phyloP scores from a whole-genome alignment of 768 basidiomycete species.

The Termitomyces sp. region DNA sequence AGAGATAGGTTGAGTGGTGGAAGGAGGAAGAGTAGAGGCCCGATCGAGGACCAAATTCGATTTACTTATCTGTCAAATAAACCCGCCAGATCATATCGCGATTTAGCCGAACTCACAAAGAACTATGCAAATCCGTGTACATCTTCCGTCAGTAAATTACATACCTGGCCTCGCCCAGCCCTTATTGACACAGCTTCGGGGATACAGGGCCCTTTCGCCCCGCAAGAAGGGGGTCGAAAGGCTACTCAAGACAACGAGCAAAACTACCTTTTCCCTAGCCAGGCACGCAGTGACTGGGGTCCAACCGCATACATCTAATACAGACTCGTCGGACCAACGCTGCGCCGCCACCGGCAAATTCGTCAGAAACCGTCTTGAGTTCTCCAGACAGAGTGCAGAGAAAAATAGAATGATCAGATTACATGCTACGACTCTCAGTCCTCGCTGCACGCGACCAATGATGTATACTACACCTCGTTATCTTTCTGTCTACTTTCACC shows the following conservation, averaged over 20 bases:
- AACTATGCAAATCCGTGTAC: constrained; percentile 14
- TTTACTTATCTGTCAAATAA: constrained; percentile 18
- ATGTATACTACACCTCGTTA: neutral
- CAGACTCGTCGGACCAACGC: constrained; percentile 9
- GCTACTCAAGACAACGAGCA: constrained; percentile 11
- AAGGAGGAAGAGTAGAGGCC: constrained; percentile 22
- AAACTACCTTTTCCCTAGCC: constrained; percentile 6
- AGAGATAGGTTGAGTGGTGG: constrained; percentile 17
- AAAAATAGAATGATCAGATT: constrained; percentile 3
- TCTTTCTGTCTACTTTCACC: neutral
- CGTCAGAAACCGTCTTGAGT: constrained; percentile 17
- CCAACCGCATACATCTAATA: constrained; percentile 12
- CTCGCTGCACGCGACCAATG: constrained; percentile 3
- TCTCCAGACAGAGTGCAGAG: neutral
- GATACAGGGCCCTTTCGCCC: constrained; percentile 4
- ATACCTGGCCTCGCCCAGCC: constrained; percentile 8
- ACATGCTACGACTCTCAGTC: constrained; percentile 1
- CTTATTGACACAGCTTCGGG: constrained; percentile 11
- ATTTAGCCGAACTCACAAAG: constrained; percentile 12
- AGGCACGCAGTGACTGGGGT: constrained; percentile 18
- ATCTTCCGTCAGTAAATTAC: constrained; percentile 6
- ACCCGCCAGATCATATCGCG: constrained; percentile 16
- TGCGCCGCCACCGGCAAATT: constrained; percentile 13
- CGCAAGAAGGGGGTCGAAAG: constrained; percentile 15
- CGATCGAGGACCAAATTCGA: constrained; percentile 23